Base-by-base conservation (phyloP, 208 protist species). In the Leishmania major region DNA sequence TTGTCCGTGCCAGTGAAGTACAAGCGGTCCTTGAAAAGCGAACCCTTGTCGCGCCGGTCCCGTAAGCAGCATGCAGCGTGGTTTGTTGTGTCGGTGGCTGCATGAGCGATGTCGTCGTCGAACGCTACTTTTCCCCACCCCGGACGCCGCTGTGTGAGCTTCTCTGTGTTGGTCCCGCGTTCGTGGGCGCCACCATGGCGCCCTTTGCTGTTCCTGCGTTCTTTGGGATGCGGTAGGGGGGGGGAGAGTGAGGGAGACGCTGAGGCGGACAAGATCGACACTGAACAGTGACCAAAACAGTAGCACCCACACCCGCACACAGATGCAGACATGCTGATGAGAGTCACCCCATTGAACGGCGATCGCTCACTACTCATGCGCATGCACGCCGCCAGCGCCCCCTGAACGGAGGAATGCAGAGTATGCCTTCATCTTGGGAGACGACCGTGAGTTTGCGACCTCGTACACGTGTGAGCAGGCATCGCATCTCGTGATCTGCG, bases 1-100 rank as follows among this genome's bases (percentile, higher is more conserved):
- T 85, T 47, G 55, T 62, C 11, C 82, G 77, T 11, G 82, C 77
- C 49, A 59, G 40, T 13, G 82, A 78, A 40, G 49, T 85, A 51
- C 66, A 75, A 25, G 62, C 64, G 25, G 77, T 85, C 6, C 28
- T 85, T 51, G 71, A 66, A 35, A 74, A 35, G n/a, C 43, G 55
- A 28, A 79, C 79, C 25, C 31, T 79, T 37, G 82, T 85, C 31
- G 57, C 82, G 22, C 45, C 62, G 5, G 62, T 85, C 8, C 62
- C 77, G 73, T 85, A 69, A 73, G 11, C 5, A 28, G 3, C 2
- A 25, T 31, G 11, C 47, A n/a, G 60, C n/a, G 31, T 31, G 28
- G 17, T 40, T 13, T 59, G 43, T 15, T 57, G 0, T 77, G 31
- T 7, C 45, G 73, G 51, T 31, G 47, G 11, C 45, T 57, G 13